Evolutionary conservation across 2,329 filamentous ascomycete genomes (phyloP), one percentile per base, ranked within the genome.

Genomic region (Microdochium bolleyi): DNA sequence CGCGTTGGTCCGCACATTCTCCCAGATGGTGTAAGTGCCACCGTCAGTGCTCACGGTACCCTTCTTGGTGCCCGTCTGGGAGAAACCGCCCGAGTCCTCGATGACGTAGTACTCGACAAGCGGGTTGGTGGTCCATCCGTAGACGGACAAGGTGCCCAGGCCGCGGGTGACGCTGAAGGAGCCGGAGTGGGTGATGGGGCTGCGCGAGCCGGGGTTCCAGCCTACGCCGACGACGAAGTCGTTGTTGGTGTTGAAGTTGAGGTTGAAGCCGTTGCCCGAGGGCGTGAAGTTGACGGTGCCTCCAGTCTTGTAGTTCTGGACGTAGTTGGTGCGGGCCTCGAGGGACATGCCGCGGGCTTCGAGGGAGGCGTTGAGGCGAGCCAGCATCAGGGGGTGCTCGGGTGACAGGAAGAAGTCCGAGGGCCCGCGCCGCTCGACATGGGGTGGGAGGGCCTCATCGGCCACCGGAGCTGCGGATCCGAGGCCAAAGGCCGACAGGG

Each of bases 221-320:
- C 76, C 75, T 64, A 77, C 77, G 51, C 75, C 75, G 48, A 69
- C 74, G 19, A 77, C 73, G 57, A 74, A 74, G 65, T 77, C 41
- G n/a, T 46, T 7, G n/a, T 46, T 21, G 41, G 41, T 46, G 41
- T 46, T 46, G 41, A 46, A 46, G 19, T 46, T 46, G 41, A 46
- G 41, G 41, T 24, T 46, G 41, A 46, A 46, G 41, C 41, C 21
- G 41, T 46, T 46, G 41, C 41, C 19, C n/a, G 41, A 46, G 41
- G 41, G 41, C 41, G 41, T 46, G 13, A 46, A 46, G 41, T 46
- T 46, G 41, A 46, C 41, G 21, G 3, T 13, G 22, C 41, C 41
- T 46, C 41, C 41, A 46, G 41, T 46, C 19, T 46, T 46, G 41
- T 46, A 46, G 41, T 46, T 46, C 41, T 46, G 41, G 41, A 46